Percentiles rank a stretch among this genome's conserved stretches.
Conservation (phyloP, 2,329 filamentous ascomycete genomes). For the Fusarium transvaalense region DNA sequence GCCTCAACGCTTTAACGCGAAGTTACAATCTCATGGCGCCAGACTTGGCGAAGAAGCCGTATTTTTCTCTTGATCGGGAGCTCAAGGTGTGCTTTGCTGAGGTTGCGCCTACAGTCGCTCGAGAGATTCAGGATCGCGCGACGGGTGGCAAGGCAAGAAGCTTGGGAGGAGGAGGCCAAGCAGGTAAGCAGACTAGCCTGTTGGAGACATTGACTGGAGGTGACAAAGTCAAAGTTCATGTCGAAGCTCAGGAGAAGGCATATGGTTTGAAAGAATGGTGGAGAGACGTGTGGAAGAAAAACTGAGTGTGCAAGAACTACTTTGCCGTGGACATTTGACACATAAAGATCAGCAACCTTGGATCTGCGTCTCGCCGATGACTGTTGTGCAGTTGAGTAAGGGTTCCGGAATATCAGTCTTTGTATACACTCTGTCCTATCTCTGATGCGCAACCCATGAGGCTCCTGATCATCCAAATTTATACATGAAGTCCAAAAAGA, state of each 20-base stretch:
- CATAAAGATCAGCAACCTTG: background rate
- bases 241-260: slow-evolving; percentile 79
- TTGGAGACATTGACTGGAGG: slow-evolving; percentile 70
- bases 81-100: slow-evolving; percentile 85
- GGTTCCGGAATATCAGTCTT: background rate
- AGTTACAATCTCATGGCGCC: slow-evolving; percentile 97
- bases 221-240: slow-evolving; percentile 68
- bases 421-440: slow-evolving; percentile 16
- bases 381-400: background rate
- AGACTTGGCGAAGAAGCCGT: slow-evolving; percentile 91
- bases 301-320: slow-evolving; percentile 5
- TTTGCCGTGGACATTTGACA: background rate
- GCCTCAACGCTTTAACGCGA: slow-evolving; percentile 83
- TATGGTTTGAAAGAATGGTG: slow-evolving; percentile 94
- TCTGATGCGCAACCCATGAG: slow-evolving; percentile 4
- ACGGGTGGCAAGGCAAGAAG: slow-evolving; percentile 54
- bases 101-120: slow-evolving; percentile 80
- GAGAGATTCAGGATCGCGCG: slow-evolving; percentile 79
- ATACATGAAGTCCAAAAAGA: slow-evolving; percentile 14
- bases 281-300: slow-evolving; percentile 76
- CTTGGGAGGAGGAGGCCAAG: slow-evolving; percentile 49
- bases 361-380: too few species aligned
- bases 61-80: slow-evolving; percentile 86
- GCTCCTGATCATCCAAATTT: slow-evolving; percentile 8
- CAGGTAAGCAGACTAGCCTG: slow-evolving; percentile 61